Base-by-base conservation (phyloP, 495 filamentous ascomycete genomes). In the Cetradonia linearis region DNA sequence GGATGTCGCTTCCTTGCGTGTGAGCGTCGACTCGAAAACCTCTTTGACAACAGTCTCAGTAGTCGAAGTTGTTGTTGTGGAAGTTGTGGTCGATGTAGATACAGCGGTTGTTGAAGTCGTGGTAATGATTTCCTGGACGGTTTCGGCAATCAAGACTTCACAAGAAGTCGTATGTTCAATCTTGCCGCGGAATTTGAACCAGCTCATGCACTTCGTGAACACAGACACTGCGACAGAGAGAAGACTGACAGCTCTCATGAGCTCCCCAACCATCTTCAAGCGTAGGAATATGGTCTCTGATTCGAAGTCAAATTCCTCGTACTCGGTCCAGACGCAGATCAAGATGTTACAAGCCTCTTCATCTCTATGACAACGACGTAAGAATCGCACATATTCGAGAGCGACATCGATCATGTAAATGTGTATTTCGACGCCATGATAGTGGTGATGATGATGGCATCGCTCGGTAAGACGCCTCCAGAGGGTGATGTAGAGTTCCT, bases 401-500 rank as follows among this genome's bases (percentile, higher is more conserved):
- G 80, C 71, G 42, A 84, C 77, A 20, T 82, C 77, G 56, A 86
- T 76, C 28, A 76, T 83, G 30, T 76, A 71, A 61, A 81, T 76
- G 64, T 83, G 78, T 16, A 76, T 69, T 37, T 79, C 74, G 1
- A 78, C 72, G 70, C 73, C 73, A 71, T 76, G 60, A 69, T 72
- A 18, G 60, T 62, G 20, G 63, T 72, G 42, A 63, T 68, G 13
- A 70, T 73, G 52, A 66, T 72, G 56, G 73, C 76, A 55, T 63
- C 69, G 18, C 68, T 71, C 62, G 64, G 75, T 56, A 71, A 73
- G 53, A 65, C 73, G 36, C 37, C 72, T 66, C 78, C 78, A 82
- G 0, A 82, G 65, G 23, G 66, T 73, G 2, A 77, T 69, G 27
- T 77, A 72, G 4, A 77, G 66, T 20, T 70, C 63, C 48, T 80